phyloP scores from a whole-genome alignment of 495 filamentous ascomycete genomes.

The Geoglossum glabrum region DNA sequence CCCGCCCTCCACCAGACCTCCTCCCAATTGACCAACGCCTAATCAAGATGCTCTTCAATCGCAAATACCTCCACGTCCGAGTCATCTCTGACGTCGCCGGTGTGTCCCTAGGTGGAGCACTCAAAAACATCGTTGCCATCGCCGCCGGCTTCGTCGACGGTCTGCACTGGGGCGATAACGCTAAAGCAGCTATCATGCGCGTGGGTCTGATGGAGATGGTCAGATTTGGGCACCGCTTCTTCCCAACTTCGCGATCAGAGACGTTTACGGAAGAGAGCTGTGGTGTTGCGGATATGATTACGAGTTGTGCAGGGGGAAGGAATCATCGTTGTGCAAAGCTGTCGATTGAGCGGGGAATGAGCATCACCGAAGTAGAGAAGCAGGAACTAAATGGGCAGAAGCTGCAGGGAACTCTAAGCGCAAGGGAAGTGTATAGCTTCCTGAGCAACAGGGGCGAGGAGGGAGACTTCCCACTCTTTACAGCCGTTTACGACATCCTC shows the following conservation, averaged over 20 bases:
- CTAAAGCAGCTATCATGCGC: constrained; percentile 92
- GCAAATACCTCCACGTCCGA: constrained; percentile 92
- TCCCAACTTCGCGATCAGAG: constrained; percentile 52
- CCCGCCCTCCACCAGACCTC: constrained; percentile 55
- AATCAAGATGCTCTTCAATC: constrained; percentile 73
- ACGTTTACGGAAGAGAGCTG: constrained; percentile 95
- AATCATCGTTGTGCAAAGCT: constrained; percentile 91
- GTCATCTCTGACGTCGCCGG: constrained; percentile 86
- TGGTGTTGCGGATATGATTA: constrained; percentile 91
- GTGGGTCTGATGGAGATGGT: constrained; percentile 90
- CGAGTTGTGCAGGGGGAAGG: constrained; percentile 71
- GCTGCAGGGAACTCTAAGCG: constrained; percentile 82
- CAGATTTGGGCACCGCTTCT: constrained; percentile 84
- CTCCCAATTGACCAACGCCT: constrained; percentile 62
- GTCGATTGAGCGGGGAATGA: constrained; percentile 55
- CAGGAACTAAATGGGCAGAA: constrained; percentile 91
- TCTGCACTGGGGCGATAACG: constrained; percentile 93
- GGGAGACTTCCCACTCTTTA: constrained; percentile 78
- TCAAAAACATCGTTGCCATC: constrained; percentile 94
- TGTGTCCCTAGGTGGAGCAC: constrained; percentile 80
- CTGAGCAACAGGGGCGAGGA: constrained; percentile 57
- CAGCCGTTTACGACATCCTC: constrained; percentile 45
- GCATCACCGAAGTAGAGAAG: constrained; percentile 72
- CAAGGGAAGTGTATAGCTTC: constrained; percentile 75
- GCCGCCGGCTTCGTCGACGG: constrained; percentile 92